Conservation (phyloP, 2,329 filamentous ascomycete species). For the Penicillium psychrosexuale region DNA sequence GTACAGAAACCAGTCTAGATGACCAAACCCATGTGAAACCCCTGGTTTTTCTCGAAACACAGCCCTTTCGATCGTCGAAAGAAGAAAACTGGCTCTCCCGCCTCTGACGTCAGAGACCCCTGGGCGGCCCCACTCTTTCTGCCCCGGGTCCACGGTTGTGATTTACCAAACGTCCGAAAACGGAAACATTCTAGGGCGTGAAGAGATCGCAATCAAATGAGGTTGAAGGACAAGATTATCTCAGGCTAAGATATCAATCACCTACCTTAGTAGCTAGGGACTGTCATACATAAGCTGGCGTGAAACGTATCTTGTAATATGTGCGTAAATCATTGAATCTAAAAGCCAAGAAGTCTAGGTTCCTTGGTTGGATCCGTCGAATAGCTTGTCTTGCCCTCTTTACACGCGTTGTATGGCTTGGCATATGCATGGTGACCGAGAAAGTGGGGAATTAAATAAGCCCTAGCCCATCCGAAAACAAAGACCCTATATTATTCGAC, state of each 20-base stretch:
- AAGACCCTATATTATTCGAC: not conserved
- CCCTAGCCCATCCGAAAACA: constrained; percentile 1
- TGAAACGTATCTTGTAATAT: not conserved
- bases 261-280: not conserved
- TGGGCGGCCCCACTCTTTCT: not conserved
- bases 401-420: constrained; percentile 9
- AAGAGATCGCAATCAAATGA: not conserved
- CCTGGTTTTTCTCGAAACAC: constrained; percentile 1
- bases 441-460: not conserved
- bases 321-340: not conserved
- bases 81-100: not conserved
- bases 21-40: not conserved
- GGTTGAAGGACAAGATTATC: not conserved
- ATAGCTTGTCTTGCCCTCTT: constrained; percentile 1
- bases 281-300: not conserved
- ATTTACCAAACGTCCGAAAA: not conserved
- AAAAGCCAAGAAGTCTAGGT: not conserved
- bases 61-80: constrained; percentile 1
- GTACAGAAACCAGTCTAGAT: not conserved
- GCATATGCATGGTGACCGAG: not conserved
- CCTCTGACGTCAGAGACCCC: constrained; percentile 10
- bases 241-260: not conserved
- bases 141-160: not conserved
- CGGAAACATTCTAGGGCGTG: not conserved
- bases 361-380: not conserved